Evolutionary conservation across 768 basidiomycete genomes (phyloP).

Genomic region (Lactarius indigo): DNA sequence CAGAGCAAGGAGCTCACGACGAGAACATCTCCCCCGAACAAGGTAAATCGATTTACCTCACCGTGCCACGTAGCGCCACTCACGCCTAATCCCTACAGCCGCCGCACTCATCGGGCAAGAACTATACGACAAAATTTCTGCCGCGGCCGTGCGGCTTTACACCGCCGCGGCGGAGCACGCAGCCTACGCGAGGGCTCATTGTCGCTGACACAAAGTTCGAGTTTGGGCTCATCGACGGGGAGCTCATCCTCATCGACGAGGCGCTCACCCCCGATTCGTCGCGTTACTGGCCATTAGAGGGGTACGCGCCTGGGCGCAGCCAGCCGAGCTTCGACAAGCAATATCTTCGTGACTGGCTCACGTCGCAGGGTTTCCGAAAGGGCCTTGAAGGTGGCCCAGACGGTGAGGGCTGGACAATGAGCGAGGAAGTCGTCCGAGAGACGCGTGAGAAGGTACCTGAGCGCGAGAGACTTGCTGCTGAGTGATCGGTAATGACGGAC

Average conservation of each 20-base stretch:
- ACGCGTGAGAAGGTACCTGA: slow-evolving; percentile 76
- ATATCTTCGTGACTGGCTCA: slow-evolving; percentile 89
- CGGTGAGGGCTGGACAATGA: slow-evolving; percentile 76
- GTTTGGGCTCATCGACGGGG: slow-evolving; percentile 72
- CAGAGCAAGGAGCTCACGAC: slow-evolving; percentile 89
- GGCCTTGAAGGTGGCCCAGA: slow-evolving; percentile 74
- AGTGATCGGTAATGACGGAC: not conserved
- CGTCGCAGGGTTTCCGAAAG: slow-evolving; percentile 64
- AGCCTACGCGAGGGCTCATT: slow-evolving; percentile 71
- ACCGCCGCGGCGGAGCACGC: slow-evolving; percentile 73
- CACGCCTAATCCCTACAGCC: slow-evolving; percentile 40
- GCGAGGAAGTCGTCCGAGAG: slow-evolving; percentile 68
- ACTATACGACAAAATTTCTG: slow-evolving; percentile 58
- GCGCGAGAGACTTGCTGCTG: slow-evolving; percentile 60
- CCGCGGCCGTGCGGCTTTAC: slow-evolving; percentile 62
- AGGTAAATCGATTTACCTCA: slow-evolving; percentile 46
- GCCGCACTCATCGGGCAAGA: slow-evolving; percentile 61
- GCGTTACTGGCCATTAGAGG: slow-evolving; percentile 86
- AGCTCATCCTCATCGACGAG: slow-evolving; percentile 90
- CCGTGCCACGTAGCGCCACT: not conserved
- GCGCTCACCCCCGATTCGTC: slow-evolving; percentile 97
- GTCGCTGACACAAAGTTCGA: slow-evolving; percentile 99
- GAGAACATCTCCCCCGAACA: slow-evolving; percentile 98
- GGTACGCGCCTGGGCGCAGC: slow-evolving; percentile 66
- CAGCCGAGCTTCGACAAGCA: slow-evolving; percentile 98